Conservation (phyloP, 2,329 filamentous ascomycete species). For the Biscogniauxia sp. region DNA sequence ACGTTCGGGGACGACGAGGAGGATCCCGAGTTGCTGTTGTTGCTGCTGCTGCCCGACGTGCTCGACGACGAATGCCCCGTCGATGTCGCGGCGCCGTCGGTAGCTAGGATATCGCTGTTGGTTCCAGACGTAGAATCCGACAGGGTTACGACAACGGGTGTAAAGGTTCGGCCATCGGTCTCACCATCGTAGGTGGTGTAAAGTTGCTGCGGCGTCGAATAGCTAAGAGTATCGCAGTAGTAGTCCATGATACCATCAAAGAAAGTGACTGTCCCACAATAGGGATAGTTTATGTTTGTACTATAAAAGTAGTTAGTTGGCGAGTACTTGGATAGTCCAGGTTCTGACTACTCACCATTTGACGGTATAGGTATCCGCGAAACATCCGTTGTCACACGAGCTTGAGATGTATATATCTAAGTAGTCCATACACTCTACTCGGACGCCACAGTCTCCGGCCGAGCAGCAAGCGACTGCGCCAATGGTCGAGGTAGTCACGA, state of each 20-base stretch:
- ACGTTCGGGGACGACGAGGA: constrained; percentile 28
- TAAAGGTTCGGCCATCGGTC: constrained; percentile 31
- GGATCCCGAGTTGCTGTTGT: constrained; percentile 18
- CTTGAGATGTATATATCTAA: constrained; percentile 33
- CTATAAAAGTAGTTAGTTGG: constrained; percentile 29
- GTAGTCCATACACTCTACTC: constrained; percentile 40
- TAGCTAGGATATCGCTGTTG: too few relatives aligned
- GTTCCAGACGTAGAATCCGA: background rate
- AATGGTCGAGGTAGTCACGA: constrained; percentile 34
- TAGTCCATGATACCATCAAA: constrained; percentile 42
- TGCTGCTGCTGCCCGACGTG: background rate
- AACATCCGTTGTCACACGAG: constrained; percentile 40
- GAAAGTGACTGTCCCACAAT: constrained; percentile 47
- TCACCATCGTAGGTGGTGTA: constrained; percentile 43
- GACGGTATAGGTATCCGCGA: constrained; percentile 38
- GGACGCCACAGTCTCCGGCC: constrained; percentile 33
- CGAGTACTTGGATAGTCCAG: background rate
- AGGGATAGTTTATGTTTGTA: constrained; percentile 35
- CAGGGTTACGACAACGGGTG: constrained; percentile 18
- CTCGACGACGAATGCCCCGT: background rate
- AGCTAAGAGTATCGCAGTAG: constrained; percentile 38
- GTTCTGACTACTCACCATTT: constrained; percentile 42
- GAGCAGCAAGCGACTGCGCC: constrained; percentile 46
- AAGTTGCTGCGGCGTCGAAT: constrained; percentile 35
- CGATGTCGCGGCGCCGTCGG: background rate